Conservation (phyloP, 257 asterid genomes). For the Solanum etuberosum region DNA sequence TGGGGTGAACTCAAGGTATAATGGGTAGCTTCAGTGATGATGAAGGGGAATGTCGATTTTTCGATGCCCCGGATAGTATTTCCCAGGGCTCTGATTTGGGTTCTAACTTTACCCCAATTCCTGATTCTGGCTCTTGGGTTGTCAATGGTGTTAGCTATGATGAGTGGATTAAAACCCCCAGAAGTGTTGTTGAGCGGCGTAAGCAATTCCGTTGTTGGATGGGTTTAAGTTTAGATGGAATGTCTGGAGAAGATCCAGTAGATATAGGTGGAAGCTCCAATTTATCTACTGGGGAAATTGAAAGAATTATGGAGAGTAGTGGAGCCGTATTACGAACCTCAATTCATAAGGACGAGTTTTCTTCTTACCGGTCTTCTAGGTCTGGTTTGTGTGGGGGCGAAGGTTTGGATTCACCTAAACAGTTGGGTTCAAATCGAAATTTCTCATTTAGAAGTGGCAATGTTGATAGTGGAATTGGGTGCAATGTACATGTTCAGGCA, state of each 20-base stretch:
- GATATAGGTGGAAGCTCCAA: conserved; percentile 4
- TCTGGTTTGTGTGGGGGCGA: conserved; percentile 29
- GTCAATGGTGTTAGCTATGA: conserved; percentile 24
- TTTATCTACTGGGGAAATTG: conserved; percentile 8
- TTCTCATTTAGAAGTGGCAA: conserved; percentile 12
- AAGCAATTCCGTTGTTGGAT: conserved; percentile 46
- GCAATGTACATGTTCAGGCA: conserved; percentile 8
- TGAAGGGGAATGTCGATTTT: conserved; percentile 42
- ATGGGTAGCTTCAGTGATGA: conserved; percentile 50
- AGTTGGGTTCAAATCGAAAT: conserved; percentile 13
- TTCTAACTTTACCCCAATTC: conserved; percentile 7
- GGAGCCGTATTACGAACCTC: conserved; percentile 50
- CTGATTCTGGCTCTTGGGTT: not conserved
- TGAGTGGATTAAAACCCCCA: conserved; percentile 57
- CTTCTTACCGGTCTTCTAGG: conserved; percentile 30
- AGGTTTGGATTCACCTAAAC: conserved; percentile 15
- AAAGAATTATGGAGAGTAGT: conserved; percentile 33
- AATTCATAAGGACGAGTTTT: conserved; percentile 27
- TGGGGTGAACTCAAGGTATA: conserved; percentile 55
- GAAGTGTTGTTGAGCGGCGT: conserved; percentile 65
- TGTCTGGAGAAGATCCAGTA: conserved; percentile 6
- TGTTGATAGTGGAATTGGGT: conserved; percentile 12
- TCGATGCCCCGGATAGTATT: conserved; percentile 64
- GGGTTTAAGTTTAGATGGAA: conserved; percentile 25
- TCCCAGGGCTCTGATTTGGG: conserved; percentile 23